Conservation (phyloP, 768 basidiomycete genomes). For the Phanerodontia chrysosporium region DNA sequence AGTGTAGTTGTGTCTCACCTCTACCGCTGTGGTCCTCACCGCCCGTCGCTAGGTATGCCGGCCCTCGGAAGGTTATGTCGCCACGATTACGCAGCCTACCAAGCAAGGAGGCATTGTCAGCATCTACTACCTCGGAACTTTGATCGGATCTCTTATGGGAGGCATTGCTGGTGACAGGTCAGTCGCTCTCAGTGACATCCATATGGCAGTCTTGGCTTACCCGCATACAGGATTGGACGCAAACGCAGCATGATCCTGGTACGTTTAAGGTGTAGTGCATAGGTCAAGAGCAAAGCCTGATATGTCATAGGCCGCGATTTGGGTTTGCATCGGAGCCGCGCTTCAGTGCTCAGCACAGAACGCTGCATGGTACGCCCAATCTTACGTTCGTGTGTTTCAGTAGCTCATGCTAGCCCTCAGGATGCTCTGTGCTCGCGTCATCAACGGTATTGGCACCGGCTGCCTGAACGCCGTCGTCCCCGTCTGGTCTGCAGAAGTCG, state of each 20-base stretch:
- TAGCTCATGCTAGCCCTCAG: conserved; percentile 17
- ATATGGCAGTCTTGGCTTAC: background rate
- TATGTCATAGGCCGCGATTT: conserved; percentile 28
- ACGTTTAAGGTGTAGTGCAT: conserved; percentile 1
- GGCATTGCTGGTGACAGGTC: conserved; percentile 35
- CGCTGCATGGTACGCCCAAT: conserved; percentile 31
- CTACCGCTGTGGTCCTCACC: background rate
- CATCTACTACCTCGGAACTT: conserved; percentile 42
- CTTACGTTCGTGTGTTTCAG: background rate
- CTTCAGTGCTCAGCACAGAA: conserved; percentile 41
- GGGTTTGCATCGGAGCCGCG: conserved; percentile 39
- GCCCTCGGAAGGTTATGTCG: conserved; percentile 39
- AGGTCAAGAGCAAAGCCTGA: no score
- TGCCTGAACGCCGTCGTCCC: conserved; percentile 41
- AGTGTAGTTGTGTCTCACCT: background rate
- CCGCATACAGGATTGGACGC: conserved; percentile 29
- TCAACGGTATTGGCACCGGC: conserved; percentile 43
- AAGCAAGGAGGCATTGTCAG: conserved; percentile 43
- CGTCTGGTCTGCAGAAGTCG: conserved; percentile 43
- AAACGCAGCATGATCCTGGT: conserved; percentile 37
- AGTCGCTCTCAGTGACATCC: background rate
- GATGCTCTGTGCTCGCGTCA: conserved; percentile 42
- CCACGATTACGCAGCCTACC: conserved; percentile 38
- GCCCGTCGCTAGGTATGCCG: conserved; percentile 27
- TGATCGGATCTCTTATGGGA: conserved; percentile 37